Base-by-base conservation (phyloP, 2,329 filamentous ascomycete genomes). In the Xylaria sp. region DNA sequence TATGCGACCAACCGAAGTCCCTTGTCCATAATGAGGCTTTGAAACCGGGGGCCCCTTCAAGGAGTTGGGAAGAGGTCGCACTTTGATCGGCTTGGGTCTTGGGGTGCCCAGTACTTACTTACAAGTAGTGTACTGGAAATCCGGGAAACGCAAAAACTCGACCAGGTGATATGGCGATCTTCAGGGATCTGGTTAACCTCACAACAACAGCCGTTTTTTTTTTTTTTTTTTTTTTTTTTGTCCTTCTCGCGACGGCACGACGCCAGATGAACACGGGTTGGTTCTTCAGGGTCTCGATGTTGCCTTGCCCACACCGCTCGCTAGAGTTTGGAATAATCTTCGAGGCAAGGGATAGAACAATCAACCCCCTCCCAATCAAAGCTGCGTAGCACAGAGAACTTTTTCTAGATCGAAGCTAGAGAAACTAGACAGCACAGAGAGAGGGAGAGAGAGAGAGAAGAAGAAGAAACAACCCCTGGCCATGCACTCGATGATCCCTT, bases 21-120 rank as follows among this genome's bases (percentile, higher is more conserved):
- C 66, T 63, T 68, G 68, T 66, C 41, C 55, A 63, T 62, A 59
- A 61, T 58, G 63, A 70, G 67, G 68, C 59, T 68, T 70, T 66
- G 63, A 68, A 66, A 66, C 68, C 60, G 58, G 65, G 67, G 63
- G 45, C 12, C 20, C 30, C 65, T 43, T 63, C 60, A 56, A 67
- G 68, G 48, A 64, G 63, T 53, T 65, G 50, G 62, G 45, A 66
- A 63, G 13, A 39, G 55, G 36, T 60, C 55, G 56, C 56, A 62
- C 48, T 58, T 36, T 64, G 57, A 60, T 61, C 52, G 48, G 36
- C 61, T 67, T 67, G 32, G 58, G 25, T 52, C 43, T 56, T 66
- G 64, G 60, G 52, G 52, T 59, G 28, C 34, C 34, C 23, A 50
- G n/a, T 58, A 20, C n/a, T n/a, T n/a, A n/a, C n/a, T n/a, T n/a